Percentiles rank a stretch among this genome's conserved stretches.
Conservation (phyloP, 768 basidiomycete species). For the Lactifluus subvellereus region DNA sequence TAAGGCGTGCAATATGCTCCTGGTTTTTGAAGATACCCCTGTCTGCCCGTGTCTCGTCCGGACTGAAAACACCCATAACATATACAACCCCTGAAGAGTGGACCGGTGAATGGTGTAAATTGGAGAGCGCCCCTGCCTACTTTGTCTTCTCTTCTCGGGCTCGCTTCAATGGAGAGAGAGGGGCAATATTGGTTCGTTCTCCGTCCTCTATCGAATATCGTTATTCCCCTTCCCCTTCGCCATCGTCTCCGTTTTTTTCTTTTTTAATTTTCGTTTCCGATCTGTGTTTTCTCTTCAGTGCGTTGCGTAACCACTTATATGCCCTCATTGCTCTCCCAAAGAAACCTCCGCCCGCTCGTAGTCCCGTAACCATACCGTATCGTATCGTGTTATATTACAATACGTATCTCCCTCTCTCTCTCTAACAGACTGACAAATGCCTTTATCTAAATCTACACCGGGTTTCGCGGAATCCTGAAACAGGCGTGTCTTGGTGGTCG, state of each 20-base stretch:
- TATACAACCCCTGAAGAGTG: slow-evolving; percentile 1
- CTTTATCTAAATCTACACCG: background rate
- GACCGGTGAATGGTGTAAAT: slow-evolving; percentile 15
- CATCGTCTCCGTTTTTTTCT: slow-evolving; percentile 3
- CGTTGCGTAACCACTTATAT: slow-evolving; percentile 16
- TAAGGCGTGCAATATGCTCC: background rate
- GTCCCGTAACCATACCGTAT: slow-evolving; percentile 10
- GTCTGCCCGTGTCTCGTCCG: slow-evolving; percentile 11
- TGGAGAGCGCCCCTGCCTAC: slow-evolving; percentile 12
- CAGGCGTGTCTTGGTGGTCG: too few relatives aligned
- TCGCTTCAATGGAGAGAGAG: slow-evolving; percentile 12
- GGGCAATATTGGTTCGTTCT: slow-evolving; percentile 16
- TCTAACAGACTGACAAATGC: slow-evolving; percentile 10
- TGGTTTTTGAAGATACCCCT: slow-evolving; percentile 15
- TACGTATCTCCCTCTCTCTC: slow-evolving; percentile 11
- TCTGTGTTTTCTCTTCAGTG: background rate
- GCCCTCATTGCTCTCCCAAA: slow-evolving; percentile 15
- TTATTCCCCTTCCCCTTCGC: slow-evolving; percentile 21
- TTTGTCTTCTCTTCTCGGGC: slow-evolving; percentile 6
- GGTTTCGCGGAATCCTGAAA: background rate
- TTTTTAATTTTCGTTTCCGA: background rate
- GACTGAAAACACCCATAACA: slow-evolving; percentile 18
- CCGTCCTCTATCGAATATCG: slow-evolving; percentile 22
- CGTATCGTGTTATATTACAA: slow-evolving; percentile 21
- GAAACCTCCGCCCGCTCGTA: slow-evolving; percentile 11